phyloP scores from a whole-genome alignment of 257 asterid genomes.

The Solanum virginianum region DNA sequence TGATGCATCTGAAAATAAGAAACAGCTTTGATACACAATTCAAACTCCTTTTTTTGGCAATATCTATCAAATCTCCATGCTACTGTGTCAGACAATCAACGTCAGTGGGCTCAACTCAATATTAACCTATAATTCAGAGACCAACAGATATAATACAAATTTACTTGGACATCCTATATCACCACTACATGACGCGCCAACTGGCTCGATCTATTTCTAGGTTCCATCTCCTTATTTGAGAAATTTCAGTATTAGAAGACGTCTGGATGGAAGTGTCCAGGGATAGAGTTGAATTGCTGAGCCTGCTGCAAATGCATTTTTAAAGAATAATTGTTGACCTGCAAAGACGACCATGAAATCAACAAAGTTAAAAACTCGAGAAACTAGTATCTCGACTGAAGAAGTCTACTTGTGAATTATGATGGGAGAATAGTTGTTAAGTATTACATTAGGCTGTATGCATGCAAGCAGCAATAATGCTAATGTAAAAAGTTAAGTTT shows the following conservation, averaged over 20 bases:
- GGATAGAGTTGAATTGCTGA: conserved; percentile 42
- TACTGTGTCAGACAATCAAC: background rate
- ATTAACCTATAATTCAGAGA: background rate
- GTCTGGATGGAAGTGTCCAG: conserved; percentile 57
- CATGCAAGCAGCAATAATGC: background rate
- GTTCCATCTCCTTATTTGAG: background rate
- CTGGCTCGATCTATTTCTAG: background rate
- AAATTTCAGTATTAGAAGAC: conserved; percentile 17
- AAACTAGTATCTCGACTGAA: background rate
- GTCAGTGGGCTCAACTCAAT: background rate
- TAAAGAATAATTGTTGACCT: conserved; percentile 72
- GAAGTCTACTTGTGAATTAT: background rate
- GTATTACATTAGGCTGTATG: background rate
- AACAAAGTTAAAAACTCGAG: background rate
- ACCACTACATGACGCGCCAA: background rate
- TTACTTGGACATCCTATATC: background rate
- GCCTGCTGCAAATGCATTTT: conserved; percentile 54
- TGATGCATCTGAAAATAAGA: background rate
- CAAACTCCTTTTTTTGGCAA: background rate
- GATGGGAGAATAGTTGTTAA: background rate
- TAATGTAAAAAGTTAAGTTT: background rate
- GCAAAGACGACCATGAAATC: conserved; percentile 10
- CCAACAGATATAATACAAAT: background rate
- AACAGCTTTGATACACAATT: background rate
- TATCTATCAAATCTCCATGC: background rate